These are phyloP conservation scores for Porogramme epimiltina DNA, from an alignment of 1,284 basidiomycete genomes.

Conservation along the genomic window DNA sequence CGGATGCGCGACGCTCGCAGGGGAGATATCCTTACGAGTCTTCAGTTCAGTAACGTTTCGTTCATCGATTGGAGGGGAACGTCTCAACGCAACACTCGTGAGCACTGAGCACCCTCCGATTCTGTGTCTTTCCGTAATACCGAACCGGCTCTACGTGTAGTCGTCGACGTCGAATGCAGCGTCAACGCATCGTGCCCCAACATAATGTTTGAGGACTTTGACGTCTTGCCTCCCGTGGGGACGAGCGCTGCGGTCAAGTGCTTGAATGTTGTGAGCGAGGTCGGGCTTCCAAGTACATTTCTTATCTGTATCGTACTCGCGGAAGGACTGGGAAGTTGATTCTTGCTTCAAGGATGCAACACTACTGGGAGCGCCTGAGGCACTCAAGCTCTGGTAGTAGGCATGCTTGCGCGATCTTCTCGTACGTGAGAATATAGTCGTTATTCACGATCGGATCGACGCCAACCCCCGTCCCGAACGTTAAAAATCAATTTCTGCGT, in stretches of 20 bases:
- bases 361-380: no score
- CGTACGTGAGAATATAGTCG: no score
- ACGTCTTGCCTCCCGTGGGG: slow-evolving; percentile 40
- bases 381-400: no score
- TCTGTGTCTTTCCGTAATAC: not conserved
- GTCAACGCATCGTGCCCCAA: slow-evolving; percentile 48
- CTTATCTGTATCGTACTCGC: no score
- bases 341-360: no score
- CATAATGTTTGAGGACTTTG: slow-evolving; percentile 46
- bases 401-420: no score
- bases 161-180: slow-evolving; percentile 57
- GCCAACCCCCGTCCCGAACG: no score
- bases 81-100: slow-evolving; percentile 42
- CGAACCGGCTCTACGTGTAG: slow-evolving; percentile 28
- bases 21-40: slow-evolving; percentile 47
- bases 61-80: slow-evolving; percentile 53
- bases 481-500: no score
- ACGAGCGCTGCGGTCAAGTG: slow-evolving; percentile 44
- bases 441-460: no score
- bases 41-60: slow-evolving; percentile 50
- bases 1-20: slow-evolving; percentile 33
- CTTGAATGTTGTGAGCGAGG: slow-evolving; percentile 46
- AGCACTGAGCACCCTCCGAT: slow-evolving; percentile 10
- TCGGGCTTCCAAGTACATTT: slow-evolving; percentile 40
- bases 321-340: no score